A percentile compares a stretch with the other conserved stretches of the same genome.
Evolutionary conservation across 495 filamentous ascomycete genomes (phyloP).

Genomic region (Trichoderma asperelloides): DNA sequence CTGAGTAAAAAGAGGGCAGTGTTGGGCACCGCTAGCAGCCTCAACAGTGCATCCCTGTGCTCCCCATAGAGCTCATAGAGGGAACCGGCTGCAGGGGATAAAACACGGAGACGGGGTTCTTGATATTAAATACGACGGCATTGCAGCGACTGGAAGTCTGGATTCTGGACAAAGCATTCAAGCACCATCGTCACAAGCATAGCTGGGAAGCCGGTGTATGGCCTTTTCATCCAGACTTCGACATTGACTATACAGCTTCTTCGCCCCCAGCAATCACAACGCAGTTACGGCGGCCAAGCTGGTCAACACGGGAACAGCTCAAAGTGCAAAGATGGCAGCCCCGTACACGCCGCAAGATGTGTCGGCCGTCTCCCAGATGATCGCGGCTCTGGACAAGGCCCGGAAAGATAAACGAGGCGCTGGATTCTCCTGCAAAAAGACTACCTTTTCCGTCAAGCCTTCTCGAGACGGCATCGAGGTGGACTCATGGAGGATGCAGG

Average conservation of each 20-base stretch:
- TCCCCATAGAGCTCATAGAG: too few relatives aligned
- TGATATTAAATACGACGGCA: background rate
- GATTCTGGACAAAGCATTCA: background rate
- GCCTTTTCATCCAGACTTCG: background rate
- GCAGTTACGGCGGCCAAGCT: background rate
- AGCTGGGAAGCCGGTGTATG: background rate
- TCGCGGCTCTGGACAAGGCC: slow-evolving; percentile 47
- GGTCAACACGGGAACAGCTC: background rate
- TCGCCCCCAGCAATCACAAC: background rate
- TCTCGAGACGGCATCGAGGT: slow-evolving; percentile 53
- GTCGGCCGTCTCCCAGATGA: slow-evolving; percentile 49
- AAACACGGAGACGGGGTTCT: background rate
- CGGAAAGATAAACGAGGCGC: slow-evolving; percentile 36
- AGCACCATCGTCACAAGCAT: background rate
- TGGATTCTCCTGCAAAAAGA: slow-evolving; percentile 61
- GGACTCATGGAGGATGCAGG: slow-evolving; percentile 86
- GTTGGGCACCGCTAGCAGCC: background rate
- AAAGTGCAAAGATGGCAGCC: slow-evolving; percentile 1
- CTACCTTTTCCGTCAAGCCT: slow-evolving; percentile 54
- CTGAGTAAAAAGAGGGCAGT: slow-evolving; percentile 4
- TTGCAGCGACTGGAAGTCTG: background rate
- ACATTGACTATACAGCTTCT: background rate
- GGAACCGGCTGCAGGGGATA: background rate
- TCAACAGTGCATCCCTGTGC: background rate
- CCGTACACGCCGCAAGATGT: slow-evolving; percentile 58